These are phyloP conservation scores for Colletotrichum abscissum DNA, from an alignment of 2,329 filamentous ascomycete genomes.

Conservation along the genomic window DNA sequence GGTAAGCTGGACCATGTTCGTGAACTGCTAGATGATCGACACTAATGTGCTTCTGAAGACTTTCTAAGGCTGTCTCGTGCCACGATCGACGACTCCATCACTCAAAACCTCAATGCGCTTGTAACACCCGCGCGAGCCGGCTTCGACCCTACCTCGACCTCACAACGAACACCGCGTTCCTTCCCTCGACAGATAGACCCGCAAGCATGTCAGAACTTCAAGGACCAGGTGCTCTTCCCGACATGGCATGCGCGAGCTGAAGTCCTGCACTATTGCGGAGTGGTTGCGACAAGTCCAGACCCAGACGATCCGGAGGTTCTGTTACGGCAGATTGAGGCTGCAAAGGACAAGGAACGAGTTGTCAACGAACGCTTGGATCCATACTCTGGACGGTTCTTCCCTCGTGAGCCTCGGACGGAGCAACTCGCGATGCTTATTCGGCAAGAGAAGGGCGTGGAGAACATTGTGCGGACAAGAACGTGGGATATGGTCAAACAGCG, in stretches of 20 bases:
- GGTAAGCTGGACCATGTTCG: slow-evolving; percentile 57
- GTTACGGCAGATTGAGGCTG: slow-evolving; percentile 75
- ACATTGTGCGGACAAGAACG: slow-evolving; percentile 82
- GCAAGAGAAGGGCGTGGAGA: slow-evolving; percentile 81
- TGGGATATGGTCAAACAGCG: slow-evolving; percentile 84
- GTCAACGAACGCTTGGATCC: slow-evolving; percentile 93
- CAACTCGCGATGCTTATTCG: slow-evolving; percentile 78
- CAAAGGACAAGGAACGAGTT: slow-evolving; percentile 76
- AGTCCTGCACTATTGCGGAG: slow-evolving; percentile 88
- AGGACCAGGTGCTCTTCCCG: slow-evolving; percentile 83
- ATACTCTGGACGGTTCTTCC: slow-evolving; percentile 87
- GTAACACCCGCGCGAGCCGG: slow-evolving; percentile 76
- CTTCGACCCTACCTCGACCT: slow-evolving; percentile 86
- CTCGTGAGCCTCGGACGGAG: slow-evolving; percentile 83
- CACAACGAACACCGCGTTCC: slow-evolving; percentile 66
- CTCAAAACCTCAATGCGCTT: slow-evolving; percentile 91
- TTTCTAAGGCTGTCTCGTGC: slow-evolving; percentile 89
- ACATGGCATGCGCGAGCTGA: slow-evolving; percentile 88
- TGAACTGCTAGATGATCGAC: not conserved
- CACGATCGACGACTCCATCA: slow-evolving; percentile 92
- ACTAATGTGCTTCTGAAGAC: slow-evolving; percentile 65
- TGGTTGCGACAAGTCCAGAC: slow-evolving; percentile 88
- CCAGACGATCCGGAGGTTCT: slow-evolving; percentile 85
- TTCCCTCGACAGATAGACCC: slow-evolving; percentile 66
- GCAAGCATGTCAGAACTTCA: slow-evolving; percentile 76